These are phyloP conservation scores for Sarcomyxa edulis DNA, from an alignment of 768 basidiomycete species.

Conservation along the genomic window DNA sequence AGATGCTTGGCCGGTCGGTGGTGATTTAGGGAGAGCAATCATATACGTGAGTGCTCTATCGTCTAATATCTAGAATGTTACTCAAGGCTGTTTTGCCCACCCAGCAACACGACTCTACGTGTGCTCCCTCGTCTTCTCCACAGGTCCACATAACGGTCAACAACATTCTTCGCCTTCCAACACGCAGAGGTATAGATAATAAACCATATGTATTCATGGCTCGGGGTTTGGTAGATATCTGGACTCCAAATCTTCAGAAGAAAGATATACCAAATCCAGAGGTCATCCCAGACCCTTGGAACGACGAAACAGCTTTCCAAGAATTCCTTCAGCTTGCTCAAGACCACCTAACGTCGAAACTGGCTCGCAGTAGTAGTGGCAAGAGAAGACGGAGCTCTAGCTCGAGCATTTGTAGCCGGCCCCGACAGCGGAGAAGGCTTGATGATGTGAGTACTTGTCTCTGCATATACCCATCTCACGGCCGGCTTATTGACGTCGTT, in stretches of 20 bases:
- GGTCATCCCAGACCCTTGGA: not conserved
- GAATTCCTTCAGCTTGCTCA: too few relatives aligned
- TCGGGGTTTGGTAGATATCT: conserved; percentile 35
- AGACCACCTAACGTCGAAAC: too few relatives aligned
- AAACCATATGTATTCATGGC: conserved; percentile 57
- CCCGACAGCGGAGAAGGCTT: too few relatives aligned
- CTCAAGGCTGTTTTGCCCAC: not conserved
- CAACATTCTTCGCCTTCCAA: conserved; percentile 35
- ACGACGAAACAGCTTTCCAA: too few relatives aligned
- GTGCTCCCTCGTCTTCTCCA: too few relatives aligned
- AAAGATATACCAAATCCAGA: not conserved
- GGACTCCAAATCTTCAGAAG: not conserved
- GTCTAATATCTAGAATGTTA: conserved; percentile 5
- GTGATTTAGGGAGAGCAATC: conserved; percentile 40
- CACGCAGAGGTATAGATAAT: conserved; percentile 55
- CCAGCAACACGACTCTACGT: conserved; percentile 50
- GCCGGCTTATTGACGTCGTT: too few relatives aligned
- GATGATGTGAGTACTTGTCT: too few relatives aligned
- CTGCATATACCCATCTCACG: too few relatives aligned
- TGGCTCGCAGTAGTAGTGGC: too few relatives aligned
- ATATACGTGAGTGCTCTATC: conserved; percentile 49
- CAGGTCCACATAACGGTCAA: conserved; percentile 65
- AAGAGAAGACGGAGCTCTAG: too few relatives aligned
- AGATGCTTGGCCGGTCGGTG: conserved; percentile 53
- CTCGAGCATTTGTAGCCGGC: too few relatives aligned